These are phyloP conservation scores for Talaromyces amestolkiae DNA, from an alignment of 2,329 filamentous ascomycete species.

Conservation along the genomic window DNA sequence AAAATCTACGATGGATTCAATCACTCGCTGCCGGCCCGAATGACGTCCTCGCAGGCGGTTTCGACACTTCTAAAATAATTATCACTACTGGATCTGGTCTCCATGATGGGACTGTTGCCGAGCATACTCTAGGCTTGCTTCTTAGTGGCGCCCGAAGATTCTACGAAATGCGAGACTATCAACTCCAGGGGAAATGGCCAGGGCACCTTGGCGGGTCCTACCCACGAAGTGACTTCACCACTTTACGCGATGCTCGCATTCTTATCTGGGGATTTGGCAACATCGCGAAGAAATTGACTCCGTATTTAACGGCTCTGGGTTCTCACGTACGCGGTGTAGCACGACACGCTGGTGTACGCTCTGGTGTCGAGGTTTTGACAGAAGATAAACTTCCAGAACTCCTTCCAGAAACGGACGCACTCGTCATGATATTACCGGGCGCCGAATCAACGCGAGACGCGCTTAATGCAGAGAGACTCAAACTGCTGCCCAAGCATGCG, in stretches of 20 bases:
- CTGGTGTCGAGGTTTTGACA: constrained; percentile 57
- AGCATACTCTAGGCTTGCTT: constrained; percentile 59
- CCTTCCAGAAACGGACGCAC: constrained; percentile 58
- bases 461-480: constrained; percentile 55
- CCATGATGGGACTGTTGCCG: constrained; percentile 64
- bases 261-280: constrained; percentile 66
- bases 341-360: constrained; percentile 54
- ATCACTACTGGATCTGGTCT: constrained; percentile 63
- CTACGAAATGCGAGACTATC: constrained; percentile 58
- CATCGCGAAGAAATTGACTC: constrained; percentile 61
- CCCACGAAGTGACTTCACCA: constrained; percentile 57
- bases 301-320: constrained; percentile 55
- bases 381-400: constrained; percentile 56
- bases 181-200: constrained; percentile 58
- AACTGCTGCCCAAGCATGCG: constrained; percentile 57
- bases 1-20: constrained; percentile 63
- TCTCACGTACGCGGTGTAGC: constrained; percentile 61
- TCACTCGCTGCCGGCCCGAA: constrained; percentile 65
- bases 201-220: constrained; percentile 60
- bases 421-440: constrained; percentile 67
- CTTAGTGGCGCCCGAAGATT: constrained; percentile 51
- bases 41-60: constrained; percentile 62
- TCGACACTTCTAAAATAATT: constrained; percentile 51
- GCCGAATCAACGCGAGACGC: constrained; percentile 56
- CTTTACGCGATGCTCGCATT: constrained; percentile 58